Evolutionary conservation across 2,329 filamentous ascomycete species (phyloP).

Genomic region (Bipolaris cookei): DNA sequence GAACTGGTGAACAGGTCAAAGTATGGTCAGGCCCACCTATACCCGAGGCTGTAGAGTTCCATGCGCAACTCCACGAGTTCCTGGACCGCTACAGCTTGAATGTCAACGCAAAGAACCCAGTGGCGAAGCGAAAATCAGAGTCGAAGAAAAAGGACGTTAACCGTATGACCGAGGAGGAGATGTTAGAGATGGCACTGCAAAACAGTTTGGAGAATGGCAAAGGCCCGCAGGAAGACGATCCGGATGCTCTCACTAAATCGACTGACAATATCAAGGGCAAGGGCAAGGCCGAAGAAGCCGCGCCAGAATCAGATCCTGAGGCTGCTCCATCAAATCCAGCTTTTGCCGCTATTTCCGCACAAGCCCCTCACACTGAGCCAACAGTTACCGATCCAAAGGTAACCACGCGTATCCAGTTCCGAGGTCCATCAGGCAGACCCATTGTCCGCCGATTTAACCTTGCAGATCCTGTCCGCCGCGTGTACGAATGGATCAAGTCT

Average conservation of each 20-base stretch:
- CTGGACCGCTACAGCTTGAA: conserved; percentile 95
- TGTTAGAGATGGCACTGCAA: conserved; percentile 90
- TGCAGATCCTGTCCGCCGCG: conserved; percentile 75
- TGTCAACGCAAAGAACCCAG: conserved; percentile 88
- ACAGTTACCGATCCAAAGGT: conserved; percentile 67
- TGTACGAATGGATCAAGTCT: conserved; percentile 97
- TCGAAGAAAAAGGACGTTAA: conserved; percentile 76
- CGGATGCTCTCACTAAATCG: conserved; percentile 83
- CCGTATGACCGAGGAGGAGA: conserved; percentile 95
- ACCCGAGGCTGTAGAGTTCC: conserved; percentile 77
- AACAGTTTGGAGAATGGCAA: conserved; percentile 75
- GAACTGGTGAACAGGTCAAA: conserved; percentile 97
- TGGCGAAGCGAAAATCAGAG: conserved; percentile 77
- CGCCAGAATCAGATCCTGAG: conserved; percentile 24
- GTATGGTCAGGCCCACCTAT: conserved; percentile 88
- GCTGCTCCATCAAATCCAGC: conserved; percentile 44
- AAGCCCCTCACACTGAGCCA: conserved; percentile 79
- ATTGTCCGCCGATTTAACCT: conserved; percentile 85
- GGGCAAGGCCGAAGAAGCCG: conserved; percentile 32
- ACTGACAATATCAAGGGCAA: conserved; percentile 62
- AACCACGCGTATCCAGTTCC: conserved; percentile 89
- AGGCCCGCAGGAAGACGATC: conserved; percentile 71
- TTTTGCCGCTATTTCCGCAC: conserved; percentile 75
- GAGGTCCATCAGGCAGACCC: conserved; percentile 72
- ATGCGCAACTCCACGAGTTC: conserved; percentile 92